Evolutionary conservation across 306 rosid species (phyloP), one percentile per base, ranked within the genome.

Genomic region (Cucurbita argyrosperma): DNA sequence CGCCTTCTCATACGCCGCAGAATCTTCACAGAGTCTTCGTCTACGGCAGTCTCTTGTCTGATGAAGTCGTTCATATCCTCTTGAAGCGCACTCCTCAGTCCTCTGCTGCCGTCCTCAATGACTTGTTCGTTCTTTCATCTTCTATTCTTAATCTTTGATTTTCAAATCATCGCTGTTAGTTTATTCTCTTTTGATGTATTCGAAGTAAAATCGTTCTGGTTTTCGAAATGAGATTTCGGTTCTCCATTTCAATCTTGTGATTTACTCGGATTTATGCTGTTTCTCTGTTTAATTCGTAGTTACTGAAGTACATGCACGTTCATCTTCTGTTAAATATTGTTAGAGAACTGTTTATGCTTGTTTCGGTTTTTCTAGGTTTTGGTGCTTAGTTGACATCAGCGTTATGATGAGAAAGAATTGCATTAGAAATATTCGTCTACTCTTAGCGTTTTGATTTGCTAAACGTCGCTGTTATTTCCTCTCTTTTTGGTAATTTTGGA

Each of bases 41-140:
- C 13, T 95, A 95, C 60, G 96, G 97, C 10, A 85, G 91, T 78
- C 93, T 95, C 49, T 69, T 88, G 50, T 89, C 96, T 6, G 97
- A 91, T 56, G 99, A 91, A 46, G 96, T 95, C 72, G 87, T 90
- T 9, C 81, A 71, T 2, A 75, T 75, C 10, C 96, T 95, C 78
- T 62, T 91, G 64, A 87, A 88, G 4, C 97, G 97, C 12, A 43
- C 83, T 54, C 96, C 99, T 77, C 54, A 71, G 5, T 68, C 96
- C 4, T 61, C 90, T 40, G 19, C 79, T 50, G 96, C 99, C 58
- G 67, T 76, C 55, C 96, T 95, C 70, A 23, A 70, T 9, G 82
- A 65, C 88, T 84, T 67, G 99, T 91, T n/a, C 51, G 83, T 76
- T 30, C 66, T 72, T 58, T 70, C 83, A 52, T 70, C 74, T 60